Evolutionary conservation across 495 filamentous ascomycete species (phyloP).

Genomic region (Coniosporium apollinis): DNA sequence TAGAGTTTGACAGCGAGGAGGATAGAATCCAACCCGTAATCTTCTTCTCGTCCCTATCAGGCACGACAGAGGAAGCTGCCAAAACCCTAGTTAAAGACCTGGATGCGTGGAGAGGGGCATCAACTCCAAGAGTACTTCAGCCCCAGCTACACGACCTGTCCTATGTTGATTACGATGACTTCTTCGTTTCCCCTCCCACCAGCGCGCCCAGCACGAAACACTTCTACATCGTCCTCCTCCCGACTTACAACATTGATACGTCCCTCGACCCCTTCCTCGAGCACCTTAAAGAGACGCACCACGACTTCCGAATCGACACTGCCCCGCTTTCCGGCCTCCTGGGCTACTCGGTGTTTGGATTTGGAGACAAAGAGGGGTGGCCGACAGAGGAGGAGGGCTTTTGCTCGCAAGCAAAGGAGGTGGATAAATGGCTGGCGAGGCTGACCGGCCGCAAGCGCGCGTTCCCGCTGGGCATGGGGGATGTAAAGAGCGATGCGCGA

Average conservation of each 20-base stretch:
- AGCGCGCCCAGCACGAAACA: conserved; percentile 38
- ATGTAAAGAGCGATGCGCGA: conserved; percentile 56
- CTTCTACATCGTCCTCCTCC: conserved; percentile 70
- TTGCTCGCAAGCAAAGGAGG: conserved; percentile 72
- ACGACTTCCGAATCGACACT: conserved; percentile 92
- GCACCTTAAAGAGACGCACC: conserved; percentile 76
- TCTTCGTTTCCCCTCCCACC: conserved; percentile 47
- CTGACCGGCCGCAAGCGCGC: conserved; percentile 64
- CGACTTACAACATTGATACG: conserved; percentile 85
- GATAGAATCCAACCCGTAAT: conserved; percentile 54
- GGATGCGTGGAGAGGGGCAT: conserved; percentile 17
- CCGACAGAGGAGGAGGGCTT: conserved; percentile 78
- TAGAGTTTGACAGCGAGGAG: conserved; percentile 10
- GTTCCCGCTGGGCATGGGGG: conserved; percentile 75
- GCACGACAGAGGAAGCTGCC: conserved; percentile 55
- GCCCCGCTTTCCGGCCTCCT: conserved; percentile 57
- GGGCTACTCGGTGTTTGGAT: conserved; percentile 86
- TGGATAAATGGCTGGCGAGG: conserved; percentile 92
- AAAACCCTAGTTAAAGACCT: conserved; percentile 38
- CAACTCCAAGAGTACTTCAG: conserved; percentile 23
- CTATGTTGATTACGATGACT: conserved; percentile 80
- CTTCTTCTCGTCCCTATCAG: conserved; percentile 78
- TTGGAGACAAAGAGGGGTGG: conserved; percentile 85
- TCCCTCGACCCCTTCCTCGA: conserved; percentile 65
- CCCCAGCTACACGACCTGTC: conserved; percentile 64